phyloP scores from a whole-genome alignment of 306 rosid genomes.

The Hylodesmum podocarpum region DNA sequence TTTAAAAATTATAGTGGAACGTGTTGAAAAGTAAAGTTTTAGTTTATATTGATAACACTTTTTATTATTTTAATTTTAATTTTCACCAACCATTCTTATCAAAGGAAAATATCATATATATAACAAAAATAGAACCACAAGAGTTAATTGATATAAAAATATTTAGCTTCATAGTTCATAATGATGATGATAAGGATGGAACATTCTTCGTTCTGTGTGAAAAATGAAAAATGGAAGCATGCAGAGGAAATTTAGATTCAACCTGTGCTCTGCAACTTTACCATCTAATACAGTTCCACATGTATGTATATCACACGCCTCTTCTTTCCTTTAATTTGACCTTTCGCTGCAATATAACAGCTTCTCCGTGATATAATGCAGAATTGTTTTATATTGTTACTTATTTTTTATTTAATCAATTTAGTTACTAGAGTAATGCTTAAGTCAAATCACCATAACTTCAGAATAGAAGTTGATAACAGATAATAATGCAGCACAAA shows the following conservation, averaged over 20 bases:
- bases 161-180: no score
- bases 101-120: no score
- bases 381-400: neutral
- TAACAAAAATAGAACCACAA: no score
- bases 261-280: constrained; percentile 19
- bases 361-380: neutral
- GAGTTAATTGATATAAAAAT: no score
- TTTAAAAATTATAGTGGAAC: no score
- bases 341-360: neutral
- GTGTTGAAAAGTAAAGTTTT: no score
- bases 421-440: neutral
- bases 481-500: neutral
- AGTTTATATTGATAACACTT: neutral
- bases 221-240: neutral
- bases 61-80: no score
- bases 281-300: neutral
- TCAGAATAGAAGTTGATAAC: neutral
- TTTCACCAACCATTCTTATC: no score
- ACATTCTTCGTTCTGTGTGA: neutral
- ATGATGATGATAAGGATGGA: constrained; percentile 22
- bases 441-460: neutral
- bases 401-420: neutral
- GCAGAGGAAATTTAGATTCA: constrained; percentile 13
- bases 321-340: neutral
- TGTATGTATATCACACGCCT: neutral